Base-by-base conservation (phyloP, 805 yeast genomes). In the Monosporozyma unispora region DNA sequence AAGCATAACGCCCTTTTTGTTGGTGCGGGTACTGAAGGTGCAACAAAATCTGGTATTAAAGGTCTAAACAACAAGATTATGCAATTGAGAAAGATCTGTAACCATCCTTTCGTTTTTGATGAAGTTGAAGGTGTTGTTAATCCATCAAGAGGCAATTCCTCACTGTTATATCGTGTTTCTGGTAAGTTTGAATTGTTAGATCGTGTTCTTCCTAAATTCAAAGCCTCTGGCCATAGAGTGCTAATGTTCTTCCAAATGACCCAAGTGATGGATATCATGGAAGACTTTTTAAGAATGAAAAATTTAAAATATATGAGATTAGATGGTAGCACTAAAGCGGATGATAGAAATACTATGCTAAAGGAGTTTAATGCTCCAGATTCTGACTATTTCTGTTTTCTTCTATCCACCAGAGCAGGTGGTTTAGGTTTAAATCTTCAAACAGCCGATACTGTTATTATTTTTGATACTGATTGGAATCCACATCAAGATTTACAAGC, bases 401-500 rank as follows among this genome's bases (percentile, higher is more conserved):
- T 91, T 61, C 72, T 91, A 46, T 86, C 96, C 3, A 91, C 99
- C 0, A 84, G 99, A 71, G 99, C 99, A 40, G 99, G 99, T 74
- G 99, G 99, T 52, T 74, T 91, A 51, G 99, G 99, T 57, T 77
- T 91, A 58, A 91, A 91, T 66, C 74, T 91, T 62, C 98, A 93
- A 69, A 87, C 96, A 12, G 99, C 99, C 3, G 99, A 91, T 68
- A 91, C 98, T 0, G 99, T 91, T 44, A 87, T 91, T 57, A 93
- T 91, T 54, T 91, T 91, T 66, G 99, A 91, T 66, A 88, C 98
- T 0, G 99, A 91, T 71, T 91, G 99, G 99, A 91, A 91, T 68
- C 99, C 99, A 5, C 98, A 93, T 71, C 98, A 93, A 68, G 99
- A 91, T 79, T 77, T 91, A 68, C 99, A 91, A 72, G 98, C 98